These are phyloP conservation scores for Phaeosphaeriaceae sp. DNA, from an alignment of 2,329 filamentous ascomycete species.

Conservation along the genomic window DNA sequence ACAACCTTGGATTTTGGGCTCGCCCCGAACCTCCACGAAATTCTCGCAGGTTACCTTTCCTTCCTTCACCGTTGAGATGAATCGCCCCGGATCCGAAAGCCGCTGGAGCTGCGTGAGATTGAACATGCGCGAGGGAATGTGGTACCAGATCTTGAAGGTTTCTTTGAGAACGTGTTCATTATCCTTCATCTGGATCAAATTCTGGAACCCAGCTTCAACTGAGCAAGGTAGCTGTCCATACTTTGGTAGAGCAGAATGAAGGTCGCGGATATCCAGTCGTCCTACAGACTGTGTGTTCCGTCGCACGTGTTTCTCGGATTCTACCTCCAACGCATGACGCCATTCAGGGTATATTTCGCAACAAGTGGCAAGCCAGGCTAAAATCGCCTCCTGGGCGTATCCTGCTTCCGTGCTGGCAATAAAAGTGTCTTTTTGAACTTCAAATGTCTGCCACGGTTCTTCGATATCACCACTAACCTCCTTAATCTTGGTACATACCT, in stretches of 20 bases:
- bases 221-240: slow-evolving; percentile 6
- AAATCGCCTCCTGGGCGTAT: slow-evolving; percentile 5
- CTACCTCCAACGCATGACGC: slow-evolving; percentile 6
- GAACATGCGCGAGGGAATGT: slow-evolving; percentile 25
- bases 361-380: slow-evolving; percentile 15
- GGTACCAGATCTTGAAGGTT: slow-evolving; percentile 11
- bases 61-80: slow-evolving; percentile 6
- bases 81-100: slow-evolving; percentile 3
- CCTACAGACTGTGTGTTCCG: not conserved
- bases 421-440: slow-evolving; percentile 3
- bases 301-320: slow-evolving; percentile 5
- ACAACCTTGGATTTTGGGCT: slow-evolving; percentile 19
- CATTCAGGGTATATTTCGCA: slow-evolving; percentile 15
- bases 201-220: not conserved
- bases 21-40: slow-evolving; percentile 27
- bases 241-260: slow-evolving; percentile 9
- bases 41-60: slow-evolving; percentile 14
- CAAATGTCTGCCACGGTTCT: slow-evolving; percentile 21
- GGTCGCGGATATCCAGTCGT: not conserved
- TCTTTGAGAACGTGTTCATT: not conserved
- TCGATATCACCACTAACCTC: slow-evolving; percentile 14
- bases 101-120: slow-evolving; percentile 25
- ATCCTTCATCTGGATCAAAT: too few relatives aligned
- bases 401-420: not conserved
- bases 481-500: slow-evolving; percentile 17